Base-by-base conservation (phyloP, 352 stramenopile species). In the Globisporangium cystogenes region DNA sequence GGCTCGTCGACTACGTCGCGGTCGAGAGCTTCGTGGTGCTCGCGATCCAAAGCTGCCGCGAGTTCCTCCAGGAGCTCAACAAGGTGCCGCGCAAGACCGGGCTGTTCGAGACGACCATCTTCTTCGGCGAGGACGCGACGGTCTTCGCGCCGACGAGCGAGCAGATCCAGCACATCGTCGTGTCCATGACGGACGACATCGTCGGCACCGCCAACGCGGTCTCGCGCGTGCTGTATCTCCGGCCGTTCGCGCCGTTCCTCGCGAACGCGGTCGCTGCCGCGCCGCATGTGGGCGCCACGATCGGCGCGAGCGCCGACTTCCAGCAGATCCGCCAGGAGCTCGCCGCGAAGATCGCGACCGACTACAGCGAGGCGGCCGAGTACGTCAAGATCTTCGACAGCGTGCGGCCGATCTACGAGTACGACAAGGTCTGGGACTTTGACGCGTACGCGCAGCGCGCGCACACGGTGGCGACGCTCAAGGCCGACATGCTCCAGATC, bases 51-150 rank as follows among this genome's bases (percentile, higher is more conserved):
- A 96, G 78, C 51, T 93, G 82, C 45, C 66, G 80, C 21, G 79
- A 85, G 31, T 95, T 98, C 45, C 67, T 98, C 7, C 63, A 86
- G 2, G 87, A 97, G 56, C 67, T 98, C 35, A 84, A 92, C 50
- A 95, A 96, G 53, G 66, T 87, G 1, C 74, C 82, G 2, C 70
- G 83, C 15, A 93, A 97, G 55, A 94, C 85, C 0, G 93, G 93
- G n/a, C 62, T 97, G 11, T 98, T 98, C 39, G 90, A 98, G 60
- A 98, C 93, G 11, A 96, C 86, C 3, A 90, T 98, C 36, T 83
- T 82, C 40, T 98, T 98, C 51, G 82, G 75, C 33, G 76, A 92
- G 16, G 65, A 82, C 21, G 65, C 53, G 12, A 96, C 86, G 8
- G 67, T 82, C 16, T 98, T 98, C 57, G 60, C 65, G 2, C 93